Evolutionary conservation across 1,284 basidiomycete genomes (phyloP), one percentile per base, ranked within the genome.

Genomic region (Moniliella sp.): DNA sequence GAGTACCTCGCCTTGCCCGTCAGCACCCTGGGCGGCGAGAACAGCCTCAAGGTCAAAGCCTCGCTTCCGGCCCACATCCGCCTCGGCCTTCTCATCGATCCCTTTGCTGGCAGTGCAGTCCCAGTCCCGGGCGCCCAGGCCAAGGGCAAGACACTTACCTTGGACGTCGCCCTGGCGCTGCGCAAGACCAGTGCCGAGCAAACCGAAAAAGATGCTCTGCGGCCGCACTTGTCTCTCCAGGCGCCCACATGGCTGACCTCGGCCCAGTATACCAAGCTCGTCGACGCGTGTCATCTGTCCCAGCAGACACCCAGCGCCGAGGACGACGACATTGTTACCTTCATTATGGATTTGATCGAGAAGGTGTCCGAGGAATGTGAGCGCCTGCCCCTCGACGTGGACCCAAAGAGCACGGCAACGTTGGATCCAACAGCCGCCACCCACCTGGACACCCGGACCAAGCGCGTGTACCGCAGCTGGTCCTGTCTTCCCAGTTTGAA

Each of bases 401-500:
- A 34, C 18, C 5, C 17, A 12, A n/a, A 23, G 11, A 18, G 3
- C 31, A 23, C 7, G 7, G 21, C n/a, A n/a, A n/a, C 8, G 21
- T 23, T n/a, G 21, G 8, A 23, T 23, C 21, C 21, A 8, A 25
- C 25, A 5, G n/a, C 15, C 5, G 9, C 9, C 12, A 17, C n/a
- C 8, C n/a, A 5, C 16, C n/a, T n/a, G n/a, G n/a, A n/a, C n/a
- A n/a, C 17, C 4, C 7, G 3, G 2, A 25, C 13, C 30, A 17
- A 5, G 14, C 12, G 17, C 18, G 15, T 28, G 11, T 32, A 33
- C 1, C 32, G 49, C n/a, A 36, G 39, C 7, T 51, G 49, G 49
- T 42, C 39, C 31, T 45, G 45, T 35, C 41, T 51, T 10, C 46
- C 47, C 10, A 47, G 44, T 4, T 35, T 51, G 15, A 40, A 36